Conservation (phyloP, 140 eudicot genomes). For the Erigeron philadelphicus region DNA sequence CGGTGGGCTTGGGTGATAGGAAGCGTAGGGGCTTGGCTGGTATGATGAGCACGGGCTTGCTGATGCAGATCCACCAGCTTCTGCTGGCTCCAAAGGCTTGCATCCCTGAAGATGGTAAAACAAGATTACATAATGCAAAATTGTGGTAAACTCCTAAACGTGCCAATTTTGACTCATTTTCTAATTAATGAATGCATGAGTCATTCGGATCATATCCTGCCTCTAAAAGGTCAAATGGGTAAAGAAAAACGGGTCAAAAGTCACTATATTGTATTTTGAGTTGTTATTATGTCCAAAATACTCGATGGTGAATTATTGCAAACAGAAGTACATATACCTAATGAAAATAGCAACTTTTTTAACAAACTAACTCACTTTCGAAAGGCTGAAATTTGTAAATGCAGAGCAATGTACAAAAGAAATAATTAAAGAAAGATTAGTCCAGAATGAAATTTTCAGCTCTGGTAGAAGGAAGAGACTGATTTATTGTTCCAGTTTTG, state of each 20-base stretch:
- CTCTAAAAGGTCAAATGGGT: neutral
- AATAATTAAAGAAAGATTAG: neutral
- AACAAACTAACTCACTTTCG: neutral
- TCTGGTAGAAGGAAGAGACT: neutral
- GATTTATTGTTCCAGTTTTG: slow-evolving; percentile 21
- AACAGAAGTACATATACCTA: neutral
- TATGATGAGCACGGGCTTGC: slow-evolving; percentile 68
- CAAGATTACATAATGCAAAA: slow-evolving; percentile 4
- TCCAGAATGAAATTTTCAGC: neutral
- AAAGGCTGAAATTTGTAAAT: neutral
- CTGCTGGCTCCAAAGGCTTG: slow-evolving; percentile 58
- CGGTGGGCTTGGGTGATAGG: slow-evolving; percentile 67
- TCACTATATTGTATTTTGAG: neutral
- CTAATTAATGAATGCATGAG: neutral
- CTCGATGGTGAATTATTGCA: too few relatives aligned
- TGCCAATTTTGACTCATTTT: neutral
- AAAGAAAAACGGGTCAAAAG: neutral
- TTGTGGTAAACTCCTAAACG: neutral
- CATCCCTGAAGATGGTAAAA: slow-evolving; percentile 45
- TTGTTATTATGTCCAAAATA: neutral
- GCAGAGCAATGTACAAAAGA: neutral
- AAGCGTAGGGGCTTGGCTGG: slow-evolving; percentile 64
- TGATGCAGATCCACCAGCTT: slow-evolving; percentile 63
- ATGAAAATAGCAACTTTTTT: neutral
- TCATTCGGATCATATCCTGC: neutral